A percentile compares a stretch with the other conserved stretches of the same genome.
Evolutionary conservation across 1,139 yeast species (phyloP).

Genomic region (Ogataea hybrid): DNA sequence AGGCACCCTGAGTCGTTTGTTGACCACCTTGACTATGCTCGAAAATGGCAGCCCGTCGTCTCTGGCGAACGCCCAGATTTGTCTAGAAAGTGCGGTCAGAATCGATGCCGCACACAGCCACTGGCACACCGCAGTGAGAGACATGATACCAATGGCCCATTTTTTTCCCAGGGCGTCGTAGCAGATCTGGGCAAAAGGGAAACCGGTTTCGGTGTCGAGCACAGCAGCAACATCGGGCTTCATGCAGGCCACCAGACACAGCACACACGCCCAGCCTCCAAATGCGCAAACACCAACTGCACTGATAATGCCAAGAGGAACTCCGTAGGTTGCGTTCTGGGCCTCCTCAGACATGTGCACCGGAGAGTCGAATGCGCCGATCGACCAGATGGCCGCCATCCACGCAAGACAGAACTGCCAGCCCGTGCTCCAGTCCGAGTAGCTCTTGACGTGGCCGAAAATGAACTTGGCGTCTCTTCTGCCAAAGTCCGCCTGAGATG

Average conservation of each 20-base stretch:
- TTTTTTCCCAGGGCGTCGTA: conserved; percentile 63
- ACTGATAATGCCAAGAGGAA: conserved; percentile 61
- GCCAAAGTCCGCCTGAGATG: conserved; percentile 20
- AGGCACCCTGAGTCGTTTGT: conserved; percentile 55
- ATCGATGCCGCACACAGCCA: conserved; percentile 65
- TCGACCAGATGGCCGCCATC: conserved; percentile 68
- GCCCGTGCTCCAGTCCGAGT: conserved; percentile 60
- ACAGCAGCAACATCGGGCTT: conserved; percentile 47
- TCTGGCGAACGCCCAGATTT: no score
- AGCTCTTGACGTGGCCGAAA: conserved; percentile 55
- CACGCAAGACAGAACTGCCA: conserved; percentile 62
- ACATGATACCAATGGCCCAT: conserved; percentile 68
- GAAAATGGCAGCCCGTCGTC: conserved; percentile 48
- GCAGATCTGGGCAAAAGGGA: conserved; percentile 64
- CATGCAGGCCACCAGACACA: conserved; percentile 56
- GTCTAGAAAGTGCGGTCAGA: conserved; percentile 50
- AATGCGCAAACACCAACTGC: conserved; percentile 58
- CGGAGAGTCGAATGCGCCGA: conserved; percentile 68
- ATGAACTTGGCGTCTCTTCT: conserved; percentile 41
- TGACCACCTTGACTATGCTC: conserved; percentile 48
- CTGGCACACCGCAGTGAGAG: conserved; percentile 57
- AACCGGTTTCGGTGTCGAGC: conserved; percentile 45
- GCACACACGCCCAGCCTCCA: conserved; percentile 54
- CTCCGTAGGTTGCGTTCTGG: conserved; percentile 58
- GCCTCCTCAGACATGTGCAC: conserved; percentile 77